phyloP scores from a whole-genome alignment of 2,329 filamentous ascomycete species.

The Pyricularia sp. region DNA sequence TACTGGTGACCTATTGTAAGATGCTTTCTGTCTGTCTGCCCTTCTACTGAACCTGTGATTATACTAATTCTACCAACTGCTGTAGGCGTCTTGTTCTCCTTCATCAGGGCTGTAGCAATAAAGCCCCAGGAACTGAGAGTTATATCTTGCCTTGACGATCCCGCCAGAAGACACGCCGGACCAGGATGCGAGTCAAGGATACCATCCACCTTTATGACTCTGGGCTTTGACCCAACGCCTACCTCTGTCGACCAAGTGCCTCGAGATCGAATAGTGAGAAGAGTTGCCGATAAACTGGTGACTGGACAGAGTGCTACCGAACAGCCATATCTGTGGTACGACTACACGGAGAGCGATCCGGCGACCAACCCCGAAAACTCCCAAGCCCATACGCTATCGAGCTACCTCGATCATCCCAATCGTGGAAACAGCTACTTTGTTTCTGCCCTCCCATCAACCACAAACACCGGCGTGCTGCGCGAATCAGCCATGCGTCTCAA shows the following conservation, averaged over 20 bases:
- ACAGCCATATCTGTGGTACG: neutral
- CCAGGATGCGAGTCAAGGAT: neutral
- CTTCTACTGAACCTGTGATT: no score
- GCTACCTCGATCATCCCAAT: neutral
- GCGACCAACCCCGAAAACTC: neutral
- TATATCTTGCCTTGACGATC: neutral
- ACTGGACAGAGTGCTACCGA: neutral
- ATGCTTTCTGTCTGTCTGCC: neutral
- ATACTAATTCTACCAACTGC: neutral
- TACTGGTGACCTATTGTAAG: neutral
- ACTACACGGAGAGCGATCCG: neutral
- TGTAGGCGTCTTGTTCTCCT: neutral
- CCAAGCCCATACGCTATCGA: neutral
- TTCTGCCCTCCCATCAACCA: neutral
- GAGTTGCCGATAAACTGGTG: neutral
- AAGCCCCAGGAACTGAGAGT: neutral
- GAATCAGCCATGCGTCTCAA: slow-evolving; percentile 7
- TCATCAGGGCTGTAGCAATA: neutral
- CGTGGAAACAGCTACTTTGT: neutral
- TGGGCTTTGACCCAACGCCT: neutral
- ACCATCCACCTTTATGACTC: neutral
- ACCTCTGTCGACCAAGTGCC: neutral
- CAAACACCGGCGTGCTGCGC: slow-evolving; percentile 7
- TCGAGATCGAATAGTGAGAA: neutral
- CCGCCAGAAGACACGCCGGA: neutral